Evolutionary conservation across 1,284 basidiomycete genomes (phyloP).

Genomic region (Ustilago nuda): DNA sequence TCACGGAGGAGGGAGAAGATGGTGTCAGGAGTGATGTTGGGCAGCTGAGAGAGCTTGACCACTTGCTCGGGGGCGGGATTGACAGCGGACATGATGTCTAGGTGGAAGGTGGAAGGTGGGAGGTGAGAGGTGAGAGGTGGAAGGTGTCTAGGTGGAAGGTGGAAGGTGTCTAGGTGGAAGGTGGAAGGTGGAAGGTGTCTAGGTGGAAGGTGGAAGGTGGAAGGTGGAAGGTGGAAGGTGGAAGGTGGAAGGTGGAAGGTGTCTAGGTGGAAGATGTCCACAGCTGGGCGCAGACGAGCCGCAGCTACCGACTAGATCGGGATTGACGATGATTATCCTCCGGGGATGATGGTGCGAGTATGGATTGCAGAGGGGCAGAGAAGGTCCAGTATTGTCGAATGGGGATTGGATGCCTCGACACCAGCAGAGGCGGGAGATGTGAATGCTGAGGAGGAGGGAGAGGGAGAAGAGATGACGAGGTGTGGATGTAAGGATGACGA

Average conservation of each 20-base stretch:
- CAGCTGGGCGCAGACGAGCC: conserved; percentile 32
- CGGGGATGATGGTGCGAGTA: background rate
- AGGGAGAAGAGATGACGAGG: background rate
- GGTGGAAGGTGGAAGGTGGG: background rate
- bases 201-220: background rate
- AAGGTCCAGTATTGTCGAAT: background rate
- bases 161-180: background rate
- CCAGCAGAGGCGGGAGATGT: background rate
- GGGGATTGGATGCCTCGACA: background rate
- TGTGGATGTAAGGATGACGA: background rate
- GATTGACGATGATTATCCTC: background rate
- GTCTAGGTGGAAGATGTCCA: background rate
- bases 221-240: no score
- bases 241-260: background rate
- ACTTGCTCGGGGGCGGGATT: conserved; percentile 44
- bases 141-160: no score
- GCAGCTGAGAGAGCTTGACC: conserved; percentile 50
- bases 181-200: no score
- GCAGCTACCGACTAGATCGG: conserved; percentile 9
- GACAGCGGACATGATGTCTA: conserved; percentile 29
- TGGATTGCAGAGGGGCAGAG: background rate
- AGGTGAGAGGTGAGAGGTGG: no score
- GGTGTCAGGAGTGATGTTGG: conserved; percentile 51
- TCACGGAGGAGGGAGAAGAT: conserved; percentile 61
- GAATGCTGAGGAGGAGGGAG: background rate